Evolutionary conservation across 2,329 filamentous ascomycete species (phyloP).

Genomic region (Ophiocordyceps camponoti-rufipedis): DNA sequence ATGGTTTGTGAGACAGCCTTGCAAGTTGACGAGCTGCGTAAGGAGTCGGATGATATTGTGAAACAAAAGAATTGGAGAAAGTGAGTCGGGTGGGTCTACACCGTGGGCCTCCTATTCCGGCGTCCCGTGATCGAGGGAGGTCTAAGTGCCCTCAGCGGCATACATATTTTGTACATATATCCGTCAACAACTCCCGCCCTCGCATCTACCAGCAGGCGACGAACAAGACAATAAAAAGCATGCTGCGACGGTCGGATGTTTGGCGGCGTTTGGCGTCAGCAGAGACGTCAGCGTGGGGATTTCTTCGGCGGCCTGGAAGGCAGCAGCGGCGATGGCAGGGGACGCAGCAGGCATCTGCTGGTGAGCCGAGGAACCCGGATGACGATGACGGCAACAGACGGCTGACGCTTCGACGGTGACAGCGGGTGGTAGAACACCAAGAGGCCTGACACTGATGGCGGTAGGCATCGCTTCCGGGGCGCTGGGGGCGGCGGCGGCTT

Average conservation of each 20-base stretch:
- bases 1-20: too few relatives aligned
- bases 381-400: not conserved
- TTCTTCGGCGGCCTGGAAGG: not conserved
- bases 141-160: too few relatives aligned
- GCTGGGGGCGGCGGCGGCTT: conserved; percentile 16
- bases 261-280: not conserved
- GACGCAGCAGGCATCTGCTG: not conserved
- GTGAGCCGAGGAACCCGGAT: not conserved
- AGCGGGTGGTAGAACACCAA: conserved; percentile 4
- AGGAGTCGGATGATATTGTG: too few relatives aligned
- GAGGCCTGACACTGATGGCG: conserved; percentile 8
- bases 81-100: too few relatives aligned
- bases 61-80: too few relatives aligned
- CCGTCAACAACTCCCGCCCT: too few relatives aligned
- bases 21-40: too few relatives aligned
- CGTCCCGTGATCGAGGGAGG: too few relatives aligned
- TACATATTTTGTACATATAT: too few relatives aligned
- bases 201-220: too few relatives aligned
- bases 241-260: not conserved
- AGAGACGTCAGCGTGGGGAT: not conserved
- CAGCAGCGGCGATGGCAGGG: not conserved
- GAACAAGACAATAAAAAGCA: not conserved
- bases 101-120: too few relatives aligned
- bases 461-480: conserved; percentile 13
- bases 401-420: not conserved